phyloP scores from a whole-genome alignment of 2,329 filamentous ascomycete species.

The Botrytis hyacinthi region DNA sequence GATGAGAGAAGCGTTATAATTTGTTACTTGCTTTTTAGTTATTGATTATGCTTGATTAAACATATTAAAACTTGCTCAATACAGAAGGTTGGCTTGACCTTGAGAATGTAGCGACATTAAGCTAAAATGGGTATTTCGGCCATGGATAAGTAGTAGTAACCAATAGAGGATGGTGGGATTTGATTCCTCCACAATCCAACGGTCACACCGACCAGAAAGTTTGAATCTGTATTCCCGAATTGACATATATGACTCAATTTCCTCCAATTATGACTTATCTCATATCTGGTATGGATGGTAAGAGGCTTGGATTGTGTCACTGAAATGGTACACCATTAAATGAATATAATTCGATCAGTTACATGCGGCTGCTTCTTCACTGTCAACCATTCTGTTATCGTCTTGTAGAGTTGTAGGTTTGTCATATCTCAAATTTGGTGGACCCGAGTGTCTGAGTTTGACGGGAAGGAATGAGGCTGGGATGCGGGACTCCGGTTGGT shows the following conservation, averaged over 20 bases:
- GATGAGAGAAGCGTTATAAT: neutral
- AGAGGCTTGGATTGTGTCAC: constrained; percentile 4
- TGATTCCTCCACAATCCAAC: neutral
- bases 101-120: neutral
- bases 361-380: constrained; percentile 3
- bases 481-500: neutral
- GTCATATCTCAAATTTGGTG: constrained; percentile 14
- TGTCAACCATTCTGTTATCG: neutral
- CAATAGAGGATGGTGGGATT: neutral
- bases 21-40: neutral
- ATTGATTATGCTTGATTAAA: neutral
- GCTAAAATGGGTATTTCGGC: neutral
- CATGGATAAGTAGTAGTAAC: neutral
- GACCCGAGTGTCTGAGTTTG: constrained; percentile 5
- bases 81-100: neutral
- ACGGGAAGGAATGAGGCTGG: constrained; percentile 14
- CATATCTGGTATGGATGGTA: neutral
- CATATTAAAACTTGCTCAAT: neutral
- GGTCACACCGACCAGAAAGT: constrained; percentile 7
- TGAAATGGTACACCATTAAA: neutral
- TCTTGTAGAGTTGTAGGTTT: neutral
- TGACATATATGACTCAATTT: neutral
- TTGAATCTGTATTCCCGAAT: constrained; percentile 2
- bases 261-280: neutral
- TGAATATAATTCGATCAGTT: constrained; percentile 7